A percentile compares a stretch with the other conserved stretches of the same genome.
phyloP scores from a whole-genome alignment of 2,329 filamentous ascomycete genomes.

The Blastomyces percursus region DNA sequence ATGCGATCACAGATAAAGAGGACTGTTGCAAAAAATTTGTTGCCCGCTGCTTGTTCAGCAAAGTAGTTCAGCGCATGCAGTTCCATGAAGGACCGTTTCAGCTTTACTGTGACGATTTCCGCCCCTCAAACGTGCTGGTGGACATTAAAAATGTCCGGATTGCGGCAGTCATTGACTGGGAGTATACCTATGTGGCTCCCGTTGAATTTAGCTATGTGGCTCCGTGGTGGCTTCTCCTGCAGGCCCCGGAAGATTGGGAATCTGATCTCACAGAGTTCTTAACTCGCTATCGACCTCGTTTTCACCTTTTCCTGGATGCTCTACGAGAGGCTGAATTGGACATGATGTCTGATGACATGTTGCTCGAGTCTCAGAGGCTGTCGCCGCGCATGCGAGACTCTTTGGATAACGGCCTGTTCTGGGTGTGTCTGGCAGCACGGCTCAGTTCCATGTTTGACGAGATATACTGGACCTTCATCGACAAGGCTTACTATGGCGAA shows the following conservation, averaged over 20 bases:
- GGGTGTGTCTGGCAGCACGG: conserved; percentile 20
- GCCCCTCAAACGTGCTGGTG: conserved; percentile 20
- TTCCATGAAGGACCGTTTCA: conserved; percentile 18
- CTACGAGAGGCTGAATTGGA: conserved; percentile 16
- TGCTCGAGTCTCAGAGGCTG: conserved; percentile 13
- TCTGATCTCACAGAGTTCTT: conserved; percentile 18
- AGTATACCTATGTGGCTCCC: conserved; percentile 19
- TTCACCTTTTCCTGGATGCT: conserved; percentile 18
- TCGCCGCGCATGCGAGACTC: conserved; percentile 19
- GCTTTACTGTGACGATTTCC: conserved; percentile 21
- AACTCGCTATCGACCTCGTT: conserved; percentile 17
- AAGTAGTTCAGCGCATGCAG: conserved; percentile 19
- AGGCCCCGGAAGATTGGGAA: conserved; percentile 16
- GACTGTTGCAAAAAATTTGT: conserved; percentile 37
- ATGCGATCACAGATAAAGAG: conserved; percentile 26
- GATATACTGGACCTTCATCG: conserved; percentile 21
- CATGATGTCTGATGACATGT: conserved; percentile 8
- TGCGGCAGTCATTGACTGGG: conserved; percentile 21
- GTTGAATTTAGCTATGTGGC: conserved; percentile 15
- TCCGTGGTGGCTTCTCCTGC: conserved; percentile 19
- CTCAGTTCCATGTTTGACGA: conserved; percentile 20
- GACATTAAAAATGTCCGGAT: conserved; percentile 15
- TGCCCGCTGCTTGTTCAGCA: conserved; percentile 33
- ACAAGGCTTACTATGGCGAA: conserved; percentile 15
- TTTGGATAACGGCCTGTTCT: conserved; percentile 19